Evolutionary conservation across 768 basidiomycete species (phyloP).

Genomic region (Daedaleopsis nitida): DNA sequence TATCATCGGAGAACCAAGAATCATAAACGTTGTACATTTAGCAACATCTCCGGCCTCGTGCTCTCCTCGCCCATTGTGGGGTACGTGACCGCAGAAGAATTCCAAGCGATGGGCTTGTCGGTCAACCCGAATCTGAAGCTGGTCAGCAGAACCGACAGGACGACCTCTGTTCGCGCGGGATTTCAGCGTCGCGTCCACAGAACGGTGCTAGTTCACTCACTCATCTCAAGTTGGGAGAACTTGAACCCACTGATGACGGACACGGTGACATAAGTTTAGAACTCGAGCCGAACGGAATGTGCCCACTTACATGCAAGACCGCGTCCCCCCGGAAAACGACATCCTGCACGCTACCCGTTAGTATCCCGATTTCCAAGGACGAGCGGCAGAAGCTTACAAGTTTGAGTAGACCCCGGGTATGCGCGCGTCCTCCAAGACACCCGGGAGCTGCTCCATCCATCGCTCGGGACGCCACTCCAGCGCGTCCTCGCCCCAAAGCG

Average conservation of each 20-base stretch:
- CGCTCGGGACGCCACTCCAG: conserved; percentile 49
- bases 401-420: conserved; percentile 17
- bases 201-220: conserved; percentile 3
- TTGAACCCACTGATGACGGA: conserved; percentile 22
- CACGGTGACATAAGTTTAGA: not conserved
- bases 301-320: conserved; percentile 26
- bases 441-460: conserved; percentile 12
- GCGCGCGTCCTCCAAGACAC: conserved; percentile 4
- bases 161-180: conserved; percentile 11
- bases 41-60: conserved; percentile 11
- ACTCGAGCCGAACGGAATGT: too few relatives aligned
- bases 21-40: not conserved
- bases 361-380: not conserved
- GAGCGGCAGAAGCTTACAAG: conserved; percentile 2
- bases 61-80: conserved; percentile 12
- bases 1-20: too few relatives aligned
- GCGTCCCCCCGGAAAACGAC: conserved; percentile 26
- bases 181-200: too few relatives aligned
- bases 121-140: conserved; percentile 13
- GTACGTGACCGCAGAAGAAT: conserved; percentile 10
- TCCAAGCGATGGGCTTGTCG: conserved; percentile 15
- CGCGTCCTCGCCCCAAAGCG: conserved; percentile 39
- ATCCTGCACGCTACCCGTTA: conserved; percentile 8
- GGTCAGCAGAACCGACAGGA: conserved; percentile 7
- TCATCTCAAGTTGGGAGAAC: conserved; percentile 27